Evolutionary conservation across 345 rosid genomes (phyloP).

Genomic region (Raphanus sativus): DNA sequence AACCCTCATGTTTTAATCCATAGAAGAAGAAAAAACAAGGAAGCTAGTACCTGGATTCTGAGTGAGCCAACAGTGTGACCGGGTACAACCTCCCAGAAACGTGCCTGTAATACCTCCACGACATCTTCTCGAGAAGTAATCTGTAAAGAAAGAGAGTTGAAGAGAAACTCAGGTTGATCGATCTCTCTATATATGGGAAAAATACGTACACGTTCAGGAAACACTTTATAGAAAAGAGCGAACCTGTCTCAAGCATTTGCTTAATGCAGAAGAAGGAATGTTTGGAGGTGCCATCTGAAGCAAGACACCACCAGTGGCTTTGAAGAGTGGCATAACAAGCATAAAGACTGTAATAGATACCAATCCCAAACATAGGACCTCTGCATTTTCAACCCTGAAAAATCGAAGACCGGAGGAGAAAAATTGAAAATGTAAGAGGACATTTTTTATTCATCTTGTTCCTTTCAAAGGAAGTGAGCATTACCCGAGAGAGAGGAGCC

Average conservation of each 20-base stretch:
- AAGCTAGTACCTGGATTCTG: constrained; percentile 57
- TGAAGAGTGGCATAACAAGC: constrained; percentile 90
- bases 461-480: constrained; percentile 18
- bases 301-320: constrained; percentile 72
- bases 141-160: constrained; percentile 39
- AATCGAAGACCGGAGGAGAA: constrained; percentile 17
- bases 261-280: constrained; percentile 78
- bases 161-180: neutral
- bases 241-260: constrained; percentile 95
- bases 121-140: constrained; percentile 74
- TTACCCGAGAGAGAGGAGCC: constrained; percentile 96
- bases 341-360: constrained; percentile 78
- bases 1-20: no score
- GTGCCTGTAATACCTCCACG: constrained; percentile 69
- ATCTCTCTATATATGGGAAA: neutral
- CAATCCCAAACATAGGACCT: constrained; percentile 88
- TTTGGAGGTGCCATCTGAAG: constrained; percentile 95
- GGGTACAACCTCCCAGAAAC: constrained; percentile 95
- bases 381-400: constrained; percentile 89
- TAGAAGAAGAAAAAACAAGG: no score
- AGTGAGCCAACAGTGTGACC: constrained; percentile 88
- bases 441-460: constrained; percentile 1
- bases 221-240: neutral
- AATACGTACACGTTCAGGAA: neutral
- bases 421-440: constrained; percentile 11